Conservation (phyloP, 225 moss, liverwort and hornwort species). For the Physcomitrium patens region DNA sequence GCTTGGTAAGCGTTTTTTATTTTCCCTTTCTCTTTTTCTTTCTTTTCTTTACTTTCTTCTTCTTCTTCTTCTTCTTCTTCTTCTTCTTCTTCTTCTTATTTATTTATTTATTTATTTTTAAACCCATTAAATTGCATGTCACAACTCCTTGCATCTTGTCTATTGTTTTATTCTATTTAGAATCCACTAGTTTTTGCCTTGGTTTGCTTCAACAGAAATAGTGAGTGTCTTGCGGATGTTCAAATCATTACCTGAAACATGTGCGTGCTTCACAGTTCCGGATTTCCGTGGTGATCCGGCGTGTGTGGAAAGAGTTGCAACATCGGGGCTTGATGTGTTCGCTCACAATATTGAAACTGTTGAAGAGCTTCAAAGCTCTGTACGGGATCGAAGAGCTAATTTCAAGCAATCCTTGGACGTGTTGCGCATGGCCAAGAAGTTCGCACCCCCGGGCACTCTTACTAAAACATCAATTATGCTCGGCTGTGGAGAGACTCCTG, state of each 20-base stretch:
- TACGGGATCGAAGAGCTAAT: constrained; percentile 94
- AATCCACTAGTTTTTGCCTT: background rate
- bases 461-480: constrained; percentile 99
- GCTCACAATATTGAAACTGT: constrained; percentile 94
- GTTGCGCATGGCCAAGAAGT: constrained; percentile 84
- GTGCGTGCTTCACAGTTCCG: constrained; percentile 66
- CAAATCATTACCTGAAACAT: background rate
- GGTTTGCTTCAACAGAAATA: constrained; percentile 2
- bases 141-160: too few relatives aligned
- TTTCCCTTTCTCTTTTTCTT: background rate
- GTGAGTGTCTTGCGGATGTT: background rate
- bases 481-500: constrained; percentile 94
- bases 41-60: background rate
- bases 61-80: background rate
- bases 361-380: constrained; percentile 89
- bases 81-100: background rate
- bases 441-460: constrained; percentile 85
- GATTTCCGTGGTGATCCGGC: constrained; percentile 90
- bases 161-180: too few relatives aligned
- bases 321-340: constrained; percentile 77
- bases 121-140: too few relatives aligned
- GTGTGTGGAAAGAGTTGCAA: constrained; percentile 94
- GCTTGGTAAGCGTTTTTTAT: constrained; percentile 62
- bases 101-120: too few relatives aligned
- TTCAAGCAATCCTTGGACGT: constrained; percentile 96